phyloP scores from a whole-genome alignment of 1,139 yeast species.

The Arxiozyma slooffiae region DNA sequence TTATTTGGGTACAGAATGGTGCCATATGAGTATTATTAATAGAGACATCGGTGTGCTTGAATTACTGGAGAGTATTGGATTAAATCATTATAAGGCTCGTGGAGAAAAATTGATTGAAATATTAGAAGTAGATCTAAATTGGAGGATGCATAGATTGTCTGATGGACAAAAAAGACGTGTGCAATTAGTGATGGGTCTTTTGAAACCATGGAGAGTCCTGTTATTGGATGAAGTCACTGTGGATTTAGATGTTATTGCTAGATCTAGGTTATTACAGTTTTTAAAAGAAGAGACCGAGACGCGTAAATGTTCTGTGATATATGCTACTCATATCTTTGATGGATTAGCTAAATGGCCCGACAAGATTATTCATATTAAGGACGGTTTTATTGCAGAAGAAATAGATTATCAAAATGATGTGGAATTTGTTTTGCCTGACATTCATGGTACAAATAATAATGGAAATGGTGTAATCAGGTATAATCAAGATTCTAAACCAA shows the following conservation, averaged over 20 bases:
- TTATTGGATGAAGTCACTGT: constrained; percentile 92
- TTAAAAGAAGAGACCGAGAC: constrained; percentile 57
- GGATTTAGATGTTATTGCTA: constrained; percentile 85
- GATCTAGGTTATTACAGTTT: constrained; percentile 62
- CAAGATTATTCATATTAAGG: constrained; percentile 64
- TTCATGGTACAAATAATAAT: constrained; percentile 8
- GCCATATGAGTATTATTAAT: constrained; percentile 78
- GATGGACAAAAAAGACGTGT: constrained; percentile 95
- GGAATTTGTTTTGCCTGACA: constrained; percentile 22
- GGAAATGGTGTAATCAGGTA: constrained; percentile 12
- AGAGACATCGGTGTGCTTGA: constrained; percentile 82
- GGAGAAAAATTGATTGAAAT: constrained; percentile 65
- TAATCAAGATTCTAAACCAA: constrained; percentile 9
- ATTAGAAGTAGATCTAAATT: constrained; percentile 71
- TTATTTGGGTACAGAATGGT: constrained; percentile 96
- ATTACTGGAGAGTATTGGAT: constrained; percentile 75
- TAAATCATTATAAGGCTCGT: constrained; percentile 60
- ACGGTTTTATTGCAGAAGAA: constrained; percentile 43
- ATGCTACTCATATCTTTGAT: constrained; percentile 95
- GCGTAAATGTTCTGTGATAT: constrained; percentile 63
- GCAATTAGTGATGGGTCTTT: constrained; percentile 84
- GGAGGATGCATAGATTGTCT: constrained; percentile 88
- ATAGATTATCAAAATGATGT: constrained; percentile 30
- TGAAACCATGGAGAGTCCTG: constrained; percentile 80
- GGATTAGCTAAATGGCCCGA: constrained; percentile 90